A percentile compares a stretch with the other conserved stretches of the same genome.
Evolutionary conservation across 2,329 filamentous ascomycete genomes (phyloP).

Genomic region (Mycosphaerella arachidis): DNA sequence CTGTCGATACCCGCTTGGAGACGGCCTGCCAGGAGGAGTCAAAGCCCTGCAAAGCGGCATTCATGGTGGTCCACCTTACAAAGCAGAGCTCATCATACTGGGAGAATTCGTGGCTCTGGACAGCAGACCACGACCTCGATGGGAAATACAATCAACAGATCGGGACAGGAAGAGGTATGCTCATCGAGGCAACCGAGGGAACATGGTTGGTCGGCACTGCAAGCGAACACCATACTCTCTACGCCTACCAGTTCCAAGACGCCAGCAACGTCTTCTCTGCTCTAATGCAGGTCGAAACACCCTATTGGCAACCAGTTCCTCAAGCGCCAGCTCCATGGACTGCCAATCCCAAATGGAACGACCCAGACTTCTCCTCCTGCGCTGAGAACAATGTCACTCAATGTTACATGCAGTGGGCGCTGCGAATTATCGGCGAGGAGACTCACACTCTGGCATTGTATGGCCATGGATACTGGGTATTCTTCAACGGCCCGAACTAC

Average conservation of each 20-base stretch:
- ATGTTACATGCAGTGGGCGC: conserved; percentile 35
- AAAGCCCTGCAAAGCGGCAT: conserved; percentile 29
- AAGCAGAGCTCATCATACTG: conserved; percentile 46
- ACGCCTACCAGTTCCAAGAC: conserved; percentile 47
- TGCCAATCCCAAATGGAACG: conserved; percentile 31
- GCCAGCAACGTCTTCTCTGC: conserved; percentile 49
- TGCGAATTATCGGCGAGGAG: conserved; percentile 24
- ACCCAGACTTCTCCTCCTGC: conserved; percentile 30
- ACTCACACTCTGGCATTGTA: conserved; percentile 37
- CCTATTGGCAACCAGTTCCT: conserved; percentile 36
- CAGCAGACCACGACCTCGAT: conserved; percentile 50
- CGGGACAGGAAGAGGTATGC: conserved; percentile 39
- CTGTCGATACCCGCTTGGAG: conserved; percentile 30
- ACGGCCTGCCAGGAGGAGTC: conserved; percentile 40
- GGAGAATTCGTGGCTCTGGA: conserved; percentile 52
- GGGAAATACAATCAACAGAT: conserved; percentile 36
- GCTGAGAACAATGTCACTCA: conserved; percentile 17
- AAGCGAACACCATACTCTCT: conserved; percentile 50
- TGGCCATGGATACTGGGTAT: conserved; percentile 38
- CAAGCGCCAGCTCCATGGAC: conserved; percentile 41
- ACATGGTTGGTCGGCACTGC: conserved; percentile 52
- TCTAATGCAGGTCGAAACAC: conserved; percentile 51
- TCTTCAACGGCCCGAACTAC: conserved; percentile 34
- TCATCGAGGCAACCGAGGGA: conserved; percentile 38
- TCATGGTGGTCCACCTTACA: conserved; percentile 46